Conservation (phyloP, 148 eudicot species). For the Suaeda aralocaspica region DNA sequence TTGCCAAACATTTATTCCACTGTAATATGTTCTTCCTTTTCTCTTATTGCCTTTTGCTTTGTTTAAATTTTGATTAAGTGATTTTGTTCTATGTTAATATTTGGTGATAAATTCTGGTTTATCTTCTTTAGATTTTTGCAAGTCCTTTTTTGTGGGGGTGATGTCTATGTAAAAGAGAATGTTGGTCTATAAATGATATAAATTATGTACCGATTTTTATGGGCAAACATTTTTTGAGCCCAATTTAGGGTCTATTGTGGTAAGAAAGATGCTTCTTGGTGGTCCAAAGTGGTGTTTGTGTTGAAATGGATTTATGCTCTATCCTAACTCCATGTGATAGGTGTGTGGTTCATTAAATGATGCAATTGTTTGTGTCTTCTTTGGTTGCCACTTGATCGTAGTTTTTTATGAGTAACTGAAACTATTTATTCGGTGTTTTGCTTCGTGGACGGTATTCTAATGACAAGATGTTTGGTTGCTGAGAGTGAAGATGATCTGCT, state of each 20-base stretch:
- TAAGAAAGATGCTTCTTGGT: slow-evolving; percentile 26
- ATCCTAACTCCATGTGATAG: slow-evolving; percentile 19
- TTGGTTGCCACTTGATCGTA: slow-evolving; percentile 14
- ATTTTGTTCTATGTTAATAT: not conserved
- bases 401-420: slow-evolving; percentile 13
- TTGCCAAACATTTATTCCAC: slow-evolving; percentile 92
- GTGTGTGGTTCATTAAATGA: slow-evolving; percentile 24
- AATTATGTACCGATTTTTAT: slow-evolving; percentile 23
- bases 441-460: too few relatives aligned
- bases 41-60: not conserved
- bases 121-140: slow-evolving; percentile 21
- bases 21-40: slow-evolving; percentile 43
- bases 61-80: not conserved
- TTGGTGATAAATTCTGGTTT: too few relatives aligned
- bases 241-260: slow-evolving; percentile 16
- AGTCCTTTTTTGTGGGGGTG: slow-evolving; percentile 9
- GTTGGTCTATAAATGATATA: slow-evolving; percentile 21
- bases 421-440: too few relatives aligned
- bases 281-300: slow-evolving; percentile 26
- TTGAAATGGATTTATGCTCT: slow-evolving; percentile 12
- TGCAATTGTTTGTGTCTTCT: slow-evolving; percentile 18
- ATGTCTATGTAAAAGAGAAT: slow-evolving; percentile 18
- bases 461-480: not conserved
- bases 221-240: slow-evolving; percentile 31
- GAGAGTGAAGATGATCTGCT: not conserved